phyloP scores from a whole-genome alignment of 495 filamentous ascomycete genomes.

The Bacidia gigantensis region DNA sequence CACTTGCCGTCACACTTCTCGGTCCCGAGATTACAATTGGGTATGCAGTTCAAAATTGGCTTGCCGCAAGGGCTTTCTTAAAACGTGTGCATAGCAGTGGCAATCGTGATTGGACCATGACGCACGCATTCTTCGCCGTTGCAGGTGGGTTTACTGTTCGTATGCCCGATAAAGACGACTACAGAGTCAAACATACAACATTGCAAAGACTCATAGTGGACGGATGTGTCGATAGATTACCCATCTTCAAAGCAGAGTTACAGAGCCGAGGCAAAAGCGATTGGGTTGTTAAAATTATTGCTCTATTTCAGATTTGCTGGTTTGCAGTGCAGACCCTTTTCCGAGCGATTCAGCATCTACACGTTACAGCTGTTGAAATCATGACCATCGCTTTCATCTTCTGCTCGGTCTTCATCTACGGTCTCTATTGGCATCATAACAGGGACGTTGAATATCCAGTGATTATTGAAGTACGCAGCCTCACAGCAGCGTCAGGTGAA shows the following conservation, averaged over 20 bases:
- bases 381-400: slow-evolving; percentile 21
- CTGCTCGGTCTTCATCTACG: slow-evolving; percentile 14
- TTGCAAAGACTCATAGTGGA: background rate
- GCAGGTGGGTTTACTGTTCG: slow-evolving; percentile 19
- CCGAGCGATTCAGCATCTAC: slow-evolving; percentile 11
- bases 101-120: slow-evolving; percentile 13
- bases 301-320: slow-evolving; percentile 21
- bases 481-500: background rate
- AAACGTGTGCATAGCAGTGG: background rate
- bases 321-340: slow-evolving; percentile 19
- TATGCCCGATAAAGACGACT: background rate
- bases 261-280: slow-evolving; percentile 16
- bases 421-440: slow-evolving; percentile 1
- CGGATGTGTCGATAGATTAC: background rate
- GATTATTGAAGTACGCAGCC: background rate
- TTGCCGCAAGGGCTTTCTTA: background rate
- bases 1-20: background rate
- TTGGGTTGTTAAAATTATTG: slow-evolving; percentile 20
- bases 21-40: background rate
- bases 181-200: background rate
- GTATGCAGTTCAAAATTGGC: background rate
- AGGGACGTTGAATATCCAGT: slow-evolving; percentile 13
- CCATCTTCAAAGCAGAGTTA: slow-evolving; percentile 6
- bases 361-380: slow-evolving; percentile 23
- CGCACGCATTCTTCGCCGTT: slow-evolving; percentile 20